These are phyloP conservation scores for Boletus albobrunnescens DNA, from an alignment of 1,284 basidiomycete genomes.

Conservation along the genomic window DNA sequence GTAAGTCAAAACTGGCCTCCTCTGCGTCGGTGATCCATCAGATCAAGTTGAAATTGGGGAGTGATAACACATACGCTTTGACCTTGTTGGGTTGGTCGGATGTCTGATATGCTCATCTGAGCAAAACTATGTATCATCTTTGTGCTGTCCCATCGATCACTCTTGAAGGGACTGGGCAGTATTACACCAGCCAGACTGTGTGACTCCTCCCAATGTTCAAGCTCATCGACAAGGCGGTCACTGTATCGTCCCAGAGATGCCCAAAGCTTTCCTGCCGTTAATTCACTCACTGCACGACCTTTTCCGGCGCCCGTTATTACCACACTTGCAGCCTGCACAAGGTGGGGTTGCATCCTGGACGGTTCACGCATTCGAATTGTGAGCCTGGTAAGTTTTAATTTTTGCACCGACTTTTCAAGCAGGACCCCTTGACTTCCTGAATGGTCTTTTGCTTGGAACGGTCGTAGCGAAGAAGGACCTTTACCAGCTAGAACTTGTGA, in stretches of 20 bases:
- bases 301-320: slow-evolving; percentile 45
- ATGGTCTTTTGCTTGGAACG: background rate
- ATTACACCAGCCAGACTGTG: slow-evolving; percentile 37
- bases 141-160: slow-evolving; percentile 59
- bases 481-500: slow-evolving; percentile 56
- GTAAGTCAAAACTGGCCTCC: slow-evolving; percentile 41
- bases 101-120: slow-evolving; percentile 44
- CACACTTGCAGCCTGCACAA: slow-evolving; percentile 54
- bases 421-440: slow-evolving; percentile 5
- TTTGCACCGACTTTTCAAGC: slow-evolving; percentile 3
- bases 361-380: slow-evolving; percentile 56
- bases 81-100: slow-evolving; percentile 10
- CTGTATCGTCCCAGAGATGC: slow-evolving; percentile 74
- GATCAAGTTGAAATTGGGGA: background rate
- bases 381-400: slow-evolving; percentile 49
- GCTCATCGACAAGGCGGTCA: slow-evolving; percentile 57
- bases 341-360: slow-evolving; percentile 44
- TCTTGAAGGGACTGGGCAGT: slow-evolving; percentile 43
- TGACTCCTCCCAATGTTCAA: slow-evolving; percentile 62
- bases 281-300: slow-evolving; percentile 31
- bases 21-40: slow-evolving; percentile 26
- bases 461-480: slow-evolving; percentile 50
- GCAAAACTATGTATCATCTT: slow-evolving; percentile 81
- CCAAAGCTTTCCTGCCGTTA: slow-evolving; percentile 54
- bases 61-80: slow-evolving; percentile 15